Percentiles rank a stretch among this genome's conserved stretches.
Conservation (phyloP, 2,329 filamentous ascomycete genomes). For the Didymella pinodella region DNA sequence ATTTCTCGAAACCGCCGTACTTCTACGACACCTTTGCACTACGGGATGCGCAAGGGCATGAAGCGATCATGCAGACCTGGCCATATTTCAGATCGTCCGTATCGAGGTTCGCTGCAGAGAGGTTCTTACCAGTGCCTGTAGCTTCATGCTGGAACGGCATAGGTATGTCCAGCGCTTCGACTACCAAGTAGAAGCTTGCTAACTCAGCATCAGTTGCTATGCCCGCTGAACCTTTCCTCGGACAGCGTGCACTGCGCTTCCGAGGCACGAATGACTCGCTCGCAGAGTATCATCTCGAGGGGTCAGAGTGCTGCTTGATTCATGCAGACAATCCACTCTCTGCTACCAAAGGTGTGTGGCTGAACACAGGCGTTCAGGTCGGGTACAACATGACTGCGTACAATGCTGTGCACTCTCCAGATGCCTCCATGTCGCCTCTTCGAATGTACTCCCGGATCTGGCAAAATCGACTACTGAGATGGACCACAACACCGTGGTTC, state of each 20-base stretch:
- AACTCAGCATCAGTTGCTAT: conserved; percentile 41
- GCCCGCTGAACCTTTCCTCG: conserved; percentile 36
- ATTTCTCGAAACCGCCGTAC: conserved; percentile 62
- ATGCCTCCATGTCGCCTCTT: conserved; percentile 21
- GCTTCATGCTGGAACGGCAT: conserved; percentile 75
- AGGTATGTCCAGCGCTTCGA: conserved; percentile 30
- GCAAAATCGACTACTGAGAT: conserved; percentile 24
- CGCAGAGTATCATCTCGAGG: conserved; percentile 69
- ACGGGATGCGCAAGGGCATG: conserved; percentile 61
- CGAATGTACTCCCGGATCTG: conserved; percentile 24
- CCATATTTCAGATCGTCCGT: conserved; percentile 63
- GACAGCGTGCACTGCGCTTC: conserved; percentile 61
- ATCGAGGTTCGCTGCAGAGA: conserved; percentile 64
- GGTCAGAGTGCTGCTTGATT: conserved; percentile 80
- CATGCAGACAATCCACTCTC: conserved; percentile 73
- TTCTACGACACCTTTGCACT: conserved; percentile 72
- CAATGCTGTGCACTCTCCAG: conserved; percentile 20
- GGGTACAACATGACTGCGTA: conserved; percentile 62
- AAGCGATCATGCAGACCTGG: conserved; percentile 64
- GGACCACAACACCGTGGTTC: conserved; percentile 19
- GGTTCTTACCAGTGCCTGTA: conserved; percentile 62
- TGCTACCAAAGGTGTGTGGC: conserved; percentile 63
- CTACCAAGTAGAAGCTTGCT: not conserved
- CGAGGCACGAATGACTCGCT: conserved; percentile 70
- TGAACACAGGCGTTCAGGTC: conserved; percentile 75